phyloP scores from a whole-genome alignment of 495 filamentous ascomycete species.

The Hypoxylon subgilvum region DNA sequence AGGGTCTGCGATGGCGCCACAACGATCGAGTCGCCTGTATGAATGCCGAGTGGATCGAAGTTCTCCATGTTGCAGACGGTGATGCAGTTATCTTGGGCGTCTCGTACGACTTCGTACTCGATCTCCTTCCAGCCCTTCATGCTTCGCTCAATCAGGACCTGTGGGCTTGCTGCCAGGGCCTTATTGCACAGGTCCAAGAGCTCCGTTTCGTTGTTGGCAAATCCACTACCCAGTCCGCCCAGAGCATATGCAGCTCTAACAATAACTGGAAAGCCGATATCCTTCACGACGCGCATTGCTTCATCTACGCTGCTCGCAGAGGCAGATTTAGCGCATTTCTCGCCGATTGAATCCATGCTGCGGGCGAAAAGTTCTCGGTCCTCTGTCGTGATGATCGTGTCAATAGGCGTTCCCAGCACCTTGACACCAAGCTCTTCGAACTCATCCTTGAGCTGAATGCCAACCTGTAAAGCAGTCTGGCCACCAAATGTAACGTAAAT shows the following conservation, averaged over 20 bases:
- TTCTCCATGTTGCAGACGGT: conserved; percentile 99
- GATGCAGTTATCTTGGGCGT: conserved; percentile 97
- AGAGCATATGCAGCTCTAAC: conserved; percentile 96
- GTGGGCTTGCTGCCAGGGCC: conserved; percentile 91
- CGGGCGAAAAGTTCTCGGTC: conserved; percentile 96
- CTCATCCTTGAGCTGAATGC: conserved; percentile 95
- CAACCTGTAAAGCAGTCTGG: conserved; percentile 92
- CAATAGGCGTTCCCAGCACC: conserved; percentile 94
- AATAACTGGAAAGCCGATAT: conserved; percentile 95
- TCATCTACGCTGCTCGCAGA: conserved; percentile 88
- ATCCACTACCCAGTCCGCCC: conserved; percentile 93
- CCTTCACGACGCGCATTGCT: conserved; percentile 79
- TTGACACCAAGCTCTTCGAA: conserved; percentile 88
- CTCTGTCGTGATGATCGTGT: conserved; percentile 97
- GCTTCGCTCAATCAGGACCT: conserved; percentile 93
- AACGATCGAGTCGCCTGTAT: conserved; percentile 98
- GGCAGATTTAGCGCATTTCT: conserved; percentile 97
- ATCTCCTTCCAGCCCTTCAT: conserved; percentile 99
- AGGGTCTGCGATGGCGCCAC: conserved; percentile 96
- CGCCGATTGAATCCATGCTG: conserved; percentile 97
- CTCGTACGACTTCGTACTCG: conserved; percentile 97
- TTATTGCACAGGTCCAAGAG: conserved; percentile 90
- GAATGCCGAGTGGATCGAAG: conserved; percentile 96
- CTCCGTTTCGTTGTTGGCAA: conserved; percentile 88
- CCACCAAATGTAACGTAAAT: conserved; percentile 97